Evolutionary conservation across 805 yeast species (phyloP).

Genomic region (Ogataea allantospora): DNA sequence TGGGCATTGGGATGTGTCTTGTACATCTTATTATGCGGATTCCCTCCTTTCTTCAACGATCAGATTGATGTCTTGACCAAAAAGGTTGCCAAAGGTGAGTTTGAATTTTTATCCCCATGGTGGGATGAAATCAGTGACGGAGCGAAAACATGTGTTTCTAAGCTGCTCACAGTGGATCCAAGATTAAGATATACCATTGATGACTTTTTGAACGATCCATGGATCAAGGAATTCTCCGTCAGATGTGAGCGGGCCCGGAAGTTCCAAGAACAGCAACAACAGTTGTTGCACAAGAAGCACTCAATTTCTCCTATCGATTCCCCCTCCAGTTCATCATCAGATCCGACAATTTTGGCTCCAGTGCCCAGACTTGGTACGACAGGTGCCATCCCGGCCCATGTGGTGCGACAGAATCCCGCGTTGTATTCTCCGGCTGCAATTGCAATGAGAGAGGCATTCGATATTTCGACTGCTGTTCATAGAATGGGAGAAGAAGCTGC

Average conservation of each 20-base stretch:
- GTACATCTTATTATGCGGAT: slow-evolving; percentile 91
- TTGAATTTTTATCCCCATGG: slow-evolving; percentile 77
- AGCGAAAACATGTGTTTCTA: slow-evolving; percentile 69
- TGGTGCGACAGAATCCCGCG: slow-evolving; percentile 22
- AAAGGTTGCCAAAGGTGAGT: slow-evolving; percentile 78
- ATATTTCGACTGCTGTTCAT: slow-evolving; percentile 59
- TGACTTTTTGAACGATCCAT: slow-evolving; percentile 71
- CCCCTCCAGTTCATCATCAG: neutral
- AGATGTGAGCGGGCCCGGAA: slow-evolving; percentile 33
- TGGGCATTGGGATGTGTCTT: slow-evolving; percentile 98
- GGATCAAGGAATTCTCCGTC: slow-evolving; percentile 48
- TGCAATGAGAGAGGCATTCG: slow-evolving; percentile 59
- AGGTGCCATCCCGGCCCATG: slow-evolving; percentile 21
- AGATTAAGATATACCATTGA: slow-evolving; percentile 64
- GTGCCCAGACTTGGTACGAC: slow-evolving; percentile 5
- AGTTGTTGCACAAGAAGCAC: slow-evolving; percentile 12
- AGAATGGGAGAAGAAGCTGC: slow-evolving; percentile 53
- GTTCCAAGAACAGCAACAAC: slow-evolving; percentile 20
- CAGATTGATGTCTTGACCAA: slow-evolving; percentile 69
- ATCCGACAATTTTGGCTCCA: slow-evolving; percentile 4
- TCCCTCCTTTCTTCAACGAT: slow-evolving; percentile 95
- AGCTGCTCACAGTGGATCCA: slow-evolving; percentile 71
- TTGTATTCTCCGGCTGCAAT: slow-evolving; percentile 57
- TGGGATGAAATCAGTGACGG: slow-evolving; percentile 77
- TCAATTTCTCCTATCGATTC: slow-evolving; percentile 7